phyloP scores from a whole-genome alignment of 306 rosid species.

The Trichosanthes cucumerina region DNA sequence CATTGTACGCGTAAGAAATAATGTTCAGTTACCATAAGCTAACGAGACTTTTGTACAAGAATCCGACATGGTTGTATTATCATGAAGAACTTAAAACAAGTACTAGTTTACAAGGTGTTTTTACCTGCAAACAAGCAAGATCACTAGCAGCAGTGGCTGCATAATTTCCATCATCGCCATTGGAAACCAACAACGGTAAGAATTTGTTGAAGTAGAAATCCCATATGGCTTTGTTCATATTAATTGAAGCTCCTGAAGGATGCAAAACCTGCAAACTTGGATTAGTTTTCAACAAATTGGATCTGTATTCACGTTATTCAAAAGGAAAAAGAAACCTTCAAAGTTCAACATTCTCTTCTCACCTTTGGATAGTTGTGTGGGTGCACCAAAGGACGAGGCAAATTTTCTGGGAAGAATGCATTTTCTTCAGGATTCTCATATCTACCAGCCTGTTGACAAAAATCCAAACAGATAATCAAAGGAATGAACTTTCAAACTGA shows the following conservation, averaged over 20 bases:
- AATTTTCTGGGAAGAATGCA: constrained; percentile 54
- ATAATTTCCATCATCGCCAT: constrained; percentile 80
- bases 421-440: constrained; percentile 70
- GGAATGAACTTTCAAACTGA: background rate
- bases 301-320: background rate
- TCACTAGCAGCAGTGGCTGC: constrained; percentile 80
- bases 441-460: constrained; percentile 58
- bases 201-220: constrained; percentile 45
- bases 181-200: constrained; percentile 47
- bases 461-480: background rate
- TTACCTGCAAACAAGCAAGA: constrained; percentile 80
- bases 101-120: background rate
- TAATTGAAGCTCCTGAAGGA: constrained; percentile 51
- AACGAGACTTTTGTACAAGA: background rate
- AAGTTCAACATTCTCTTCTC: constrained; percentile 11
- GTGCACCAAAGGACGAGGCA: constrained; percentile 44
- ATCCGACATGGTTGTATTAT: background rate
- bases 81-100: background rate
- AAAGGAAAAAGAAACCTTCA: background rate
- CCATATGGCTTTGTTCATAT: constrained; percentile 65
- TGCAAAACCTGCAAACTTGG: constrained; percentile 44
- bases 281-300: constrained; percentile 11
- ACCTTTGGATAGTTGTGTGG: constrained; percentile 42
- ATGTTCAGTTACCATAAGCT: background rate
- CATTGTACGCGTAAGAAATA: background rate